A percentile compares a stretch with the other conserved stretches of the same genome.
phyloP scores from a whole-genome alignment of 495 filamentous ascomycete species.

The Mytilinidion resinicola region DNA sequence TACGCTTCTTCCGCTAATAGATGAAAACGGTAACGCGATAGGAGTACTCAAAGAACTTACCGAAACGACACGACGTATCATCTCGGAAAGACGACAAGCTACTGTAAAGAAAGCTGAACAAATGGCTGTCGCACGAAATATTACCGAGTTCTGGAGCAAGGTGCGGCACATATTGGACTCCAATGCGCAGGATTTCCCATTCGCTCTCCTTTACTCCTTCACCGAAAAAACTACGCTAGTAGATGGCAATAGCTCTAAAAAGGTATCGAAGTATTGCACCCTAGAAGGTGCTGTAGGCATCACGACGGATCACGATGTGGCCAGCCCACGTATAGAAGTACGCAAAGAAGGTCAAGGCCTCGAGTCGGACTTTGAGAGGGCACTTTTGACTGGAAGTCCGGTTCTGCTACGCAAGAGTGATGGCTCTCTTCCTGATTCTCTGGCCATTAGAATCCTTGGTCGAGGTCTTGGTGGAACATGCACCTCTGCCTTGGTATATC shows the following conservation, averaged over 20 bases:
- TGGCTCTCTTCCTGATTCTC: not conserved
- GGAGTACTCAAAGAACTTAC: constrained; percentile 6
- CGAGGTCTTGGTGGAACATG: constrained; percentile 1
- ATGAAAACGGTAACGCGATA: constrained; percentile 1
- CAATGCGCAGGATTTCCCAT: constrained; percentile 12
- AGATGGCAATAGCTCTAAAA: not conserved
- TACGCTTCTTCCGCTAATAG: constrained; percentile 8
- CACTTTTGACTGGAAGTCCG: constrained; percentile 3
- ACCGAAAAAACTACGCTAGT: not conserved
- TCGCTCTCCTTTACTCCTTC: constrained; percentile 12
- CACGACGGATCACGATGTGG: not conserved
- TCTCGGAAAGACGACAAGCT: constrained; percentile 5
- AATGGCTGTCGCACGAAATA: constrained; percentile 5
- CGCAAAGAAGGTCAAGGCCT: not conserved
- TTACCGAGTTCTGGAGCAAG: constrained; percentile 9
- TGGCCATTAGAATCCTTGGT: not conserved
- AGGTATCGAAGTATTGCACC: not conserved
- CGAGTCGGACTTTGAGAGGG: constrained; percentile 3
- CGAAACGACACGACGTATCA: constrained; percentile 1
- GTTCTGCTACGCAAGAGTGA: constrained; percentile 3
- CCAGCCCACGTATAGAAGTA: not conserved
- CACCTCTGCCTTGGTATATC: constrained; percentile 12
- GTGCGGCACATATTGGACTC: constrained; percentile 7
- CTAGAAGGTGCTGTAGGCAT: constrained; percentile 15
- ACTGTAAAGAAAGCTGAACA: constrained; percentile 5